Conservation (phyloP, 768 basidiomycete genomes). For the Neoboletus magnificus region DNA sequence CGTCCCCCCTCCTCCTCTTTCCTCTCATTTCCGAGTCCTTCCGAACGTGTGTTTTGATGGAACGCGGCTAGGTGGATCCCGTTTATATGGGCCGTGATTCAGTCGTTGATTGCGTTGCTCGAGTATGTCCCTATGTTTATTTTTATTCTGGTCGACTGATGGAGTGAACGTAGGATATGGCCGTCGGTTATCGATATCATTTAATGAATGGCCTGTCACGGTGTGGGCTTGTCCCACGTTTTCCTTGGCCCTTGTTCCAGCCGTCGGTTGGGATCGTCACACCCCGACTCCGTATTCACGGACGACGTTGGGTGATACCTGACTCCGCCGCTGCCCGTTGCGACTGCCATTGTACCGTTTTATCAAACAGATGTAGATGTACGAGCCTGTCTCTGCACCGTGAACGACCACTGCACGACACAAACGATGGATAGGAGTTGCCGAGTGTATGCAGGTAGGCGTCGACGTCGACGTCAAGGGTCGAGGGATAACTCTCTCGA, state of each 20-base stretch:
- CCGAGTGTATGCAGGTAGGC: conserved; percentile 4
- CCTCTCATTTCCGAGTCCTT: background rate
- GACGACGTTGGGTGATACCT: background rate
- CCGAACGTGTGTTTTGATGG: background rate
- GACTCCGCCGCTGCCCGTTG: background rate
- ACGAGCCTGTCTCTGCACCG: background rate
- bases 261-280: background rate
- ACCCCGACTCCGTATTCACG: background rate
- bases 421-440: background rate
- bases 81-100: conserved; percentile 41
- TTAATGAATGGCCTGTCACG: conserved; percentile 7
- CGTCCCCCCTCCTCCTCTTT: conserved; percentile 3
- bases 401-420: background rate
- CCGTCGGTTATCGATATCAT: conserved; percentile 42
- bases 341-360: background rate
- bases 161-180: conserved; percentile 35
- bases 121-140: conserved; percentile 25
- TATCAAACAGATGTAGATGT: background rate
- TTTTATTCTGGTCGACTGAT: background rate
- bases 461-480: conserved; percentile 5
- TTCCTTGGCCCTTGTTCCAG: background rate
- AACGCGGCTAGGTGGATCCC: conserved; percentile 35
- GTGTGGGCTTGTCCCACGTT: background rate
- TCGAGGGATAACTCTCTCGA: conserved; percentile 7
- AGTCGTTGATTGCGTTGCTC: conserved; percentile 39